A percentile compares a stretch with the other conserved stretches of the same genome.
These are phyloP conservation scores for Lachancea cidri DNA, from an alignment of 805 yeast species.

Conservation along the genomic window DNA sequence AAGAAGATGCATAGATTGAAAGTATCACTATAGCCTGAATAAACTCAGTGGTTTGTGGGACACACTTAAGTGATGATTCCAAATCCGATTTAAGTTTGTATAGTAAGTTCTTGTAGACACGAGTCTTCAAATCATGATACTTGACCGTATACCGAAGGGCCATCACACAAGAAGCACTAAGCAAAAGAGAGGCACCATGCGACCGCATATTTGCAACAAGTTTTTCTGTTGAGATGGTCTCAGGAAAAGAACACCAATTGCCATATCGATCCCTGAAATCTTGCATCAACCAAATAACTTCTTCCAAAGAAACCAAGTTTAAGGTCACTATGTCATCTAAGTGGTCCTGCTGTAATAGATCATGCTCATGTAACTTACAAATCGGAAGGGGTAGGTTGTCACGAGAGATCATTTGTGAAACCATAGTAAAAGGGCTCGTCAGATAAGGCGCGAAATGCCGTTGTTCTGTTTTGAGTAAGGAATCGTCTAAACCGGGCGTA, in stretches of 20 bases:
- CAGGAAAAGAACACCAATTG: conserved; percentile 73
- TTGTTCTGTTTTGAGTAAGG: conserved; percentile 9
- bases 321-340: conserved; percentile 46
- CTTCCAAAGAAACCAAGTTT: conserved; percentile 44
- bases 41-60: conserved; percentile 51
- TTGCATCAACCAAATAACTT: conserved; percentile 46
- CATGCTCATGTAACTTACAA: conserved; percentile 13
- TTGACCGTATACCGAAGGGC: conserved; percentile 45
- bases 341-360: conserved; percentile 5
- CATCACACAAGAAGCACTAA: conserved; percentile 61
- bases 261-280: conserved; percentile 65
- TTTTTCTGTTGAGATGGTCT: conserved; percentile 41
- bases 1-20: conserved; percentile 58
- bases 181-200: conserved; percentile 51
- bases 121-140: conserved; percentile 32
- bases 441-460: conserved; percentile 13
- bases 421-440: conserved; percentile 13
- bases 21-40: conserved; percentile 63
- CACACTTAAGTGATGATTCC: conserved; percentile 37
- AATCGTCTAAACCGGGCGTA: conserved; percentile 6
- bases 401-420: conserved; percentile 15
- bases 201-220: conserved; percentile 45
- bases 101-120: conserved; percentile 41
- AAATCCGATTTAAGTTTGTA: conserved; percentile 47
- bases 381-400: conserved; percentile 17